Base-by-base conservation (phyloP, 2,329 filamentous ascomycete species). In the Aspergillus terreus region DNA sequence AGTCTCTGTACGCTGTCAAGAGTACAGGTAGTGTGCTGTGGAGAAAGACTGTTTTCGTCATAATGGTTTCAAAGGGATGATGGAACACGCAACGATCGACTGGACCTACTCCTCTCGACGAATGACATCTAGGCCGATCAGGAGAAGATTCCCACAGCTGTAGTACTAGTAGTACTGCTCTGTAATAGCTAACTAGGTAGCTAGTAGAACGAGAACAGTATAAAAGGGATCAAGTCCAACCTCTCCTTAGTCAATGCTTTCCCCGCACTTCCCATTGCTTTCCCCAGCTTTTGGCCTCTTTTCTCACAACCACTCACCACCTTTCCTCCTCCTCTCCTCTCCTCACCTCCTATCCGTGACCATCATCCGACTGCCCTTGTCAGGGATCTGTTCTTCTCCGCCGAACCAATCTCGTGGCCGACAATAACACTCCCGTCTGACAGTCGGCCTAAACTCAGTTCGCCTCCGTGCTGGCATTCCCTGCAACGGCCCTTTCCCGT, bases 251-350 rank as follows among this genome's bases (percentile, higher is more conserved):
- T 17, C 40, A 12, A n/a, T 43, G 46, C 40, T 57, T 60, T 56
- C 58, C 58, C 56, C 58, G 58, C 59, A 60, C 59, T 54, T 36
- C 43, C 41, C 30, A 25, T 49, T 48, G 53, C 53, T 52, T 53
- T 58, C 63, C 57, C 59, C 60, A 58, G 57, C 56, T 63, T 62
- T 49, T 41, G 41, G 44, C 35, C 25, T 49, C 19, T 25, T 50
- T 14, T 42, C 40, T 41, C 53, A 4, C 27, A 30, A 30, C 49
- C 41, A 44, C 35, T 42, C 47, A 49, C 42, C 45, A 23, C 51
- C 46, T 50, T 50, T 52, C 52, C 51, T 45, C 38, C 48, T 45
- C 53, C 36, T 48, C 36, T 36, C 45, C 23, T 35, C 33, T 50
- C 46, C 47, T 40, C 47, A 44, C 45, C 49, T 49, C 14, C 46